Evolutionary conservation across 257 asterid genomes (phyloP).

Genomic region (Asclepias syriaca): DNA sequence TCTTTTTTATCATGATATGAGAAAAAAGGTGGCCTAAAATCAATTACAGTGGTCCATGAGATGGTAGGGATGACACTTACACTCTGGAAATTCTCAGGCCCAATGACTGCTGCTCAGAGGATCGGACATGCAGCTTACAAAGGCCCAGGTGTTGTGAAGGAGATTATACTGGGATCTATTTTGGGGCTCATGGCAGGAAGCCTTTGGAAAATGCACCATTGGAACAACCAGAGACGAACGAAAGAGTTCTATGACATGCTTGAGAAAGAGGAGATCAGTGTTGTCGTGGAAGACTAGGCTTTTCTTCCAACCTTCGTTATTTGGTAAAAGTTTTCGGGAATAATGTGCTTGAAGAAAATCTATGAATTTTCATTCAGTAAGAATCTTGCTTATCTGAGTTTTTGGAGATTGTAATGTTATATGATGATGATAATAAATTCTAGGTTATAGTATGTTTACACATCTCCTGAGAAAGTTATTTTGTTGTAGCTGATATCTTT

Average conservation of each 20-base stretch:
- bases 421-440: neutral
- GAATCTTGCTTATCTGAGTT: neutral
- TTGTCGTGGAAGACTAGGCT: slow-evolving; percentile 46
- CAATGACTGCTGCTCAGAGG: slow-evolving; percentile 33
- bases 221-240: slow-evolving; percentile 48
- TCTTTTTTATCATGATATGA: neutral
- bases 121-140: slow-evolving; percentile 38
- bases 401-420: neutral
- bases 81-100: slow-evolving; percentile 6
- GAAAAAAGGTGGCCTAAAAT: neutral
- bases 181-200: slow-evolving; percentile 63
- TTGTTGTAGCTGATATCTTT: neutral
- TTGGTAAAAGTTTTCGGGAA: neutral
- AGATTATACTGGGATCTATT: slow-evolving; percentile 41
- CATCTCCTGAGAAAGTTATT: neutral
- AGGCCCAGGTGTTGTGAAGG: slow-evolving; percentile 61
- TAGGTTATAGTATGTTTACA: neutral
- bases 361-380: neutral
- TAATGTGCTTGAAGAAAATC: neutral
- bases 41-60: neutral
- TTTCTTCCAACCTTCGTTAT: neutral
- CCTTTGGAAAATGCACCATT: slow-evolving; percentile 63
- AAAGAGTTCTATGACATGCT: slow-evolving; percentile 57
- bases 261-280: slow-evolving; percentile 50
- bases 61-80: neutral